Conservation (phyloP, 768 basidiomycete genomes). For the Strobilomyces dryophilus region DNA sequence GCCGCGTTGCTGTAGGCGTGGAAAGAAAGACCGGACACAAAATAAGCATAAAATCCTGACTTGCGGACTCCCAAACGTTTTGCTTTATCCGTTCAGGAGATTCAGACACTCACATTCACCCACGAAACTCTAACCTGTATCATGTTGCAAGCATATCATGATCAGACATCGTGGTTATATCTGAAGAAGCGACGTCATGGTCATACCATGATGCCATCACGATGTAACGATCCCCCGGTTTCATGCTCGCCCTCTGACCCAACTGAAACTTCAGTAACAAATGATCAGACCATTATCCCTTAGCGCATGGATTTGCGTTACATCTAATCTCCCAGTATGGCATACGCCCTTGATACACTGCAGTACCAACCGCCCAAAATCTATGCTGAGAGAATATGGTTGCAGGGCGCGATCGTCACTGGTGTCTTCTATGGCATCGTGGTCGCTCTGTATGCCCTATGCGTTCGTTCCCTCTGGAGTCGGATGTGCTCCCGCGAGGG, state of each 20-base stretch:
- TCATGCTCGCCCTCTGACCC: not conserved
- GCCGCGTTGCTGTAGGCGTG: too few species aligned
- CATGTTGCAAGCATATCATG: not conserved
- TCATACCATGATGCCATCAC: not conserved
- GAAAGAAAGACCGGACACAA: too few species aligned
- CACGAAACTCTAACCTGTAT: too few species aligned
- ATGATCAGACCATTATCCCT: not conserved
- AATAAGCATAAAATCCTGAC: too few species aligned
- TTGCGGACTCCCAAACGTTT: too few species aligned
- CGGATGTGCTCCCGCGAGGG: constrained; percentile 14
- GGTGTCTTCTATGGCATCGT: constrained; percentile 26
- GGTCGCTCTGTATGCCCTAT: constrained; percentile 24
- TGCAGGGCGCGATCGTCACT: constrained; percentile 28
- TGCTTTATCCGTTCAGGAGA: too few species aligned
- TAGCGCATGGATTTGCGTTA: not conserved
- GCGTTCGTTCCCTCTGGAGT: constrained; percentile 25
- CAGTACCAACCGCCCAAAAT: constrained; percentile 12
- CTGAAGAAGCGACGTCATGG: not conserved
- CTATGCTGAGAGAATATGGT: constrained; percentile 27
- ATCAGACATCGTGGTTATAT: not conserved
- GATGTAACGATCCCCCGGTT: not conserved
- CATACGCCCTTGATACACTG: not conserved
- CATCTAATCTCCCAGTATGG: constrained; percentile 11
- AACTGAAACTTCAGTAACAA: not conserved
- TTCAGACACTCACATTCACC: too few species aligned